A percentile compares a stretch with the other conserved stretches of the same genome.
Evolutionary conservation across 1,284 basidiomycete species (phyloP).

Genomic region (Thelephora terrestris): DNA sequence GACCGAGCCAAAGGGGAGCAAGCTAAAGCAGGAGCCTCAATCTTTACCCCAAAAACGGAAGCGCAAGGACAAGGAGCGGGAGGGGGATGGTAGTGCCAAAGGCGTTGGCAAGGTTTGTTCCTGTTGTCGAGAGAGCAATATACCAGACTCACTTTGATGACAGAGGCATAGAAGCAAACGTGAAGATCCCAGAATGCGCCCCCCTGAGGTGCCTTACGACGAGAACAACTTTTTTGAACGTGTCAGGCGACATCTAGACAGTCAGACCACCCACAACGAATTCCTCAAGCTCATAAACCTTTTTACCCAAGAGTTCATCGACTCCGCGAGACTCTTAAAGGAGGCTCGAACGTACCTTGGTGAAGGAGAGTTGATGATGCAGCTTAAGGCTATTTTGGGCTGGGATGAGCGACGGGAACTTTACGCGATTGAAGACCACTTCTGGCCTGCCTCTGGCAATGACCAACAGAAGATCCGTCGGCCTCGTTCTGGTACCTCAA

Average conservation of each 20-base stretch:
- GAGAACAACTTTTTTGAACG: conserved; percentile 91
- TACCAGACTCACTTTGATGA: background rate
- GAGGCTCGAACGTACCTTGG: conserved; percentile 57
- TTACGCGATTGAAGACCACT: conserved; percentile 14
- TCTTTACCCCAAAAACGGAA: conserved; percentile 53
- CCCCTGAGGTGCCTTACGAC: conserved; percentile 38
- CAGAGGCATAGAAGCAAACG: background rate
- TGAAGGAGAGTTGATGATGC: conserved; percentile 69
- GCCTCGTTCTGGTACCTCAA: background rate
- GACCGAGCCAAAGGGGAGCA: background rate
- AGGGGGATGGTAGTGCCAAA: conserved; percentile 21
- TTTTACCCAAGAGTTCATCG: conserved; percentile 92
- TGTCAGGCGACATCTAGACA: conserved; percentile 82
- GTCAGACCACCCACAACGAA: conserved; percentile 87
- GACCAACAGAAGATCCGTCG: conserved; percentile 28
- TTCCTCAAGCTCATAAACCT: conserved; percentile 94
- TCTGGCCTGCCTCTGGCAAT: conserved; percentile 1
- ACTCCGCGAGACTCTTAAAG: conserved; percentile 71
- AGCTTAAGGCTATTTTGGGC: conserved; percentile 87
- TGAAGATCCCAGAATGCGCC: conserved; percentile 14
- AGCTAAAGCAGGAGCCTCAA: conserved; percentile 11
- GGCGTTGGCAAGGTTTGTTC: conserved; percentile 22
- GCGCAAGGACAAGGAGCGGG: conserved; percentile 34
- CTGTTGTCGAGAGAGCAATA: background rate
- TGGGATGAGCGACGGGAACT: conserved; percentile 69